These are phyloP conservation scores for Choiromyces venosus DNA, from an alignment of 495 filamentous ascomycete species.

Conservation along the genomic window DNA sequence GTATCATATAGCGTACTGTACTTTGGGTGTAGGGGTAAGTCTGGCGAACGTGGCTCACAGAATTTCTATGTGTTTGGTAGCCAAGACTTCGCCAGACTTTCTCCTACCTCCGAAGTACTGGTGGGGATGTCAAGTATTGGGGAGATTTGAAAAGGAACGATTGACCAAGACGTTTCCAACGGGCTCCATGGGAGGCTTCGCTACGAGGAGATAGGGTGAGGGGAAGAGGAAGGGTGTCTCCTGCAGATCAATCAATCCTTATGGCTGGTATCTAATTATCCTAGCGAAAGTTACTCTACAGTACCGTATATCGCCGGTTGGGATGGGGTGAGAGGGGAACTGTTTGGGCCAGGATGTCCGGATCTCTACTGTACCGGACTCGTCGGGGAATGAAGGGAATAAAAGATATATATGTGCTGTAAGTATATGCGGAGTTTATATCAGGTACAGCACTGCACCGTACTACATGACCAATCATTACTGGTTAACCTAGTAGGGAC, in stretches of 20 bases:
- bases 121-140: neutral
- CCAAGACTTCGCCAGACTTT: too few relatives aligned
- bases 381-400: neutral
- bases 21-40: too few relatives aligned
- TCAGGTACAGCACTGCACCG: neutral
- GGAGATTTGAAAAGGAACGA: neutral
- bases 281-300: neutral
- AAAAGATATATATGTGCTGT: neutral
- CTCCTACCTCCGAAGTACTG: too few relatives aligned
- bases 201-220: neutral
- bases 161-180: neutral
- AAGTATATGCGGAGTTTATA: neutral
- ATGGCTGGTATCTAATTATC: neutral
- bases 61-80: too few relatives aligned
- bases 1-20: too few relatives aligned
- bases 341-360: neutral
- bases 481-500: neutral
- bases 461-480: neutral
- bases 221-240: neutral
- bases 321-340: neutral
- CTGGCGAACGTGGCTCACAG: too few relatives aligned
- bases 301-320: neutral
- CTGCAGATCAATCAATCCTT: neutral
- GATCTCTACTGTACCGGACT: neutral
- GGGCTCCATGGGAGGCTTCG: neutral